Conservation (phyloP, 2,329 filamentous ascomycete genomes). For the Aspergillus versicolor region DNA sequence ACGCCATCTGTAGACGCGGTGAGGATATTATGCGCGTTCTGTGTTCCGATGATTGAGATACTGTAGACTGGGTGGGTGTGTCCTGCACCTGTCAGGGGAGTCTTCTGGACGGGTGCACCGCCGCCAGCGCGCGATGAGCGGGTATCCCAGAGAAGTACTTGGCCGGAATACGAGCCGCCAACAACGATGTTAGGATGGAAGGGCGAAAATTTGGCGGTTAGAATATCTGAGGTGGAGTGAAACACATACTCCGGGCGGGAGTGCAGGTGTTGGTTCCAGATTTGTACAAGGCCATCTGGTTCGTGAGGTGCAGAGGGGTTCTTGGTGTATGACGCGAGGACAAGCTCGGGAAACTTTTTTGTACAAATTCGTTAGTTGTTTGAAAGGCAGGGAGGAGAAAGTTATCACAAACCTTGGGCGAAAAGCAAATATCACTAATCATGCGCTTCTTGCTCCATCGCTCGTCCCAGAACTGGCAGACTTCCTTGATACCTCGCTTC, state of each 20-base stretch:
- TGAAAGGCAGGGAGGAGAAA: not conserved
- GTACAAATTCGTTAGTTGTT: not conserved
- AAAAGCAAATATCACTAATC: slow-evolving; percentile 94
- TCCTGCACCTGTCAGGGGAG: slow-evolving; percentile 87
- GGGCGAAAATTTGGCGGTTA: slow-evolving; percentile 96
- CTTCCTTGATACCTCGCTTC: slow-evolving; percentile 62
- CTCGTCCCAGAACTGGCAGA: slow-evolving; percentile 91
- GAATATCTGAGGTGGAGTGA: slow-evolving; percentile 90
- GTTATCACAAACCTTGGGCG: slow-evolving; percentile 65
- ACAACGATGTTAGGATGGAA: slow-evolving; percentile 97
- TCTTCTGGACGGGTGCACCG: slow-evolving; percentile 82
- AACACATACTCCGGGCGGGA: slow-evolving; percentile 95
- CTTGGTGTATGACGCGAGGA: slow-evolving; percentile 95
- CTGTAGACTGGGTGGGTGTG: slow-evolving; percentile 97
- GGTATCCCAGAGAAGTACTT: slow-evolving; percentile 96
- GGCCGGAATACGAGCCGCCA: slow-evolving; percentile 92
- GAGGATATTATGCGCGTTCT: slow-evolving; percentile 98
- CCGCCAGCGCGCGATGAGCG: slow-evolving; percentile 72
- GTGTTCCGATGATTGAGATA: slow-evolving; percentile 92
- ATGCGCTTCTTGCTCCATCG: slow-evolving; percentile 97
- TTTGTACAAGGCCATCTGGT: slow-evolving; percentile 86
- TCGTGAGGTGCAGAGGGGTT: slow-evolving; percentile 93
- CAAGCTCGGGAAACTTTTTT: slow-evolving; percentile 74
- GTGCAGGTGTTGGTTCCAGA: slow-evolving; percentile 96
- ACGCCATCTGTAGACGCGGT: slow-evolving; percentile 95